phyloP scores from a whole-genome alignment of 2,329 filamentous ascomycete species.

The Chrysoporthe deuterocubensis region DNA sequence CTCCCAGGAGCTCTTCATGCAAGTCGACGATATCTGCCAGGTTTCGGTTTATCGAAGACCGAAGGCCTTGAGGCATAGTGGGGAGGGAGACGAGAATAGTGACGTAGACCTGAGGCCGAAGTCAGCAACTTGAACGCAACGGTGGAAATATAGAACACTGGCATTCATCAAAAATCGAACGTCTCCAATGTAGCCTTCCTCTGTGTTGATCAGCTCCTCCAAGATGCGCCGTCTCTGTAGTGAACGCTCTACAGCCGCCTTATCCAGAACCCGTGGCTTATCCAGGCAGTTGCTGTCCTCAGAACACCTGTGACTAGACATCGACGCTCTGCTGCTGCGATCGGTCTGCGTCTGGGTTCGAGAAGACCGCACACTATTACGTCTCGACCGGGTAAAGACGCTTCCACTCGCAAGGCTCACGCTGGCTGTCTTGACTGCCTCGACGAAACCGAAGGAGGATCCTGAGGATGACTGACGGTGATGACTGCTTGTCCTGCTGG shows the following conservation, averaged over 20 bases:
- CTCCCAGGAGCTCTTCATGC: conserved; percentile 79
- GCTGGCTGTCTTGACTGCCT: conserved; percentile 80
- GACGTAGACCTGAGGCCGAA: conserved; percentile 65
- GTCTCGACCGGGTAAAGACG: conserved; percentile 64
- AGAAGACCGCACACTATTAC: conserved; percentile 57
- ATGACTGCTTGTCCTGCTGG: conserved; percentile 32
- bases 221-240: conserved; percentile 78
- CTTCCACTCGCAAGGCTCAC: conserved; percentile 77
- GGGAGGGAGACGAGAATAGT: conserved; percentile 75
- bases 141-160: conserved; percentile 37
- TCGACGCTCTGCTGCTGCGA: conserved; percentile 65
- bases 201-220: conserved; percentile 83
- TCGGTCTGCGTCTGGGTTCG: conserved; percentile 62
- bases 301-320: conserved; percentile 62
- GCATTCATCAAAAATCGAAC: conserved; percentile 87
- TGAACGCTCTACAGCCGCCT: conserved; percentile 71
- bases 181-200: conserved; percentile 87
- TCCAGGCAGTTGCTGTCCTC: conserved; percentile 69
- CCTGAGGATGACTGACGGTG: conserved; percentile 68
- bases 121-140: conserved; percentile 19
- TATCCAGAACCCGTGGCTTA: conserved; percentile 59
- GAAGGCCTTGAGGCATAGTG: conserved; percentile 63
- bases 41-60: conserved; percentile 77
- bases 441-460: conserved; percentile 79
- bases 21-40: conserved; percentile 79